phyloP scores from a whole-genome alignment of 179 eudicot species.

The Beta lomatogona region DNA sequence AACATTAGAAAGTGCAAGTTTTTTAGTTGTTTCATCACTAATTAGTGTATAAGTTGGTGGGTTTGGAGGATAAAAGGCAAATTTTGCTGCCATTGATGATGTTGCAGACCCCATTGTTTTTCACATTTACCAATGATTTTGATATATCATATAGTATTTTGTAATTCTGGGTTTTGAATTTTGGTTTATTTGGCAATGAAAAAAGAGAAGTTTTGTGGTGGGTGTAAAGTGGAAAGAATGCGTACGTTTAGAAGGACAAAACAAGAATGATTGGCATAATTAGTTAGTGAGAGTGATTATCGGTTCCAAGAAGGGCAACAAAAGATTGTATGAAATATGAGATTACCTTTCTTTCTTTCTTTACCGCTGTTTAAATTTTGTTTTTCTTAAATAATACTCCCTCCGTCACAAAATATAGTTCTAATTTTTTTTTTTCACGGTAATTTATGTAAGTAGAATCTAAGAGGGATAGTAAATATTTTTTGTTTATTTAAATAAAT shows the following conservation, averaged over 20 bases:
- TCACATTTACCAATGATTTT: not conserved
- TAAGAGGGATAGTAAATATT: too few relatives aligned
- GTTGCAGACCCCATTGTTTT: constrained; percentile 73
- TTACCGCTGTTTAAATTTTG: not conserved
- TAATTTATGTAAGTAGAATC: too few relatives aligned
- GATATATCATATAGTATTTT: not conserved
- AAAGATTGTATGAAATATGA: not conserved
- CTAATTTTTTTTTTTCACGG: too few relatives aligned
- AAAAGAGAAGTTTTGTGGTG: not conserved
- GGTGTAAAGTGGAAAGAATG: not conserved
- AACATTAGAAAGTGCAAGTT: constrained; percentile 58
- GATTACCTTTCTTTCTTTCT: not conserved
- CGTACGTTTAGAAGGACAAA: not conserved
- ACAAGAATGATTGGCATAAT: constrained; percentile 14
- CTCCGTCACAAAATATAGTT: too few relatives aligned
- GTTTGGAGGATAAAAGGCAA: constrained; percentile 81
- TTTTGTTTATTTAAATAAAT: too few relatives aligned
- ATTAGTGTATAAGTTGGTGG: constrained; percentile 78
- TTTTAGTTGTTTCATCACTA: constrained; percentile 43
- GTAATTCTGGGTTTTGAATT: not conserved
- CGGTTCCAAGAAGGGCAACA: constrained; percentile 21
- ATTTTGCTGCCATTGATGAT: constrained; percentile 88
- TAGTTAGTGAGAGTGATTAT: constrained; percentile 27
- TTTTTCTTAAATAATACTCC: too few relatives aligned
- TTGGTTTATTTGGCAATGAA: not conserved